Conservation (phyloP, 768 basidiomycete genomes). For the Lentinula detonsa region DNA sequence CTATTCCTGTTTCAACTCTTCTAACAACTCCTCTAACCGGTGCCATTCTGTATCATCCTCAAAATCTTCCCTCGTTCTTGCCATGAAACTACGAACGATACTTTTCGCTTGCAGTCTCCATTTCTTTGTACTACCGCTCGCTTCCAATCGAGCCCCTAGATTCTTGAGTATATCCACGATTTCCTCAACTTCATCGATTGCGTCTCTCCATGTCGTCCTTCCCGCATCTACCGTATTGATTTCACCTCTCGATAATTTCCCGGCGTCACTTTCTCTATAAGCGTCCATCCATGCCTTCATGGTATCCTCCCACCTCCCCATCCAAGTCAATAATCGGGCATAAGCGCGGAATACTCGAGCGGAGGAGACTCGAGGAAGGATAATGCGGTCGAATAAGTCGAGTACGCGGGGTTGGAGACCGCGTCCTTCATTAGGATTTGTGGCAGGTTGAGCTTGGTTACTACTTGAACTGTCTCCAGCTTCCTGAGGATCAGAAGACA, state of each 20-base stretch:
- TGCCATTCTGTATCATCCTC: constrained; percentile 87
- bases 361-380: constrained; percentile 75
- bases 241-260: constrained; percentile 59
- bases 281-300: constrained; percentile 81
- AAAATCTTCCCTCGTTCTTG: constrained; percentile 73
- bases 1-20: constrained; percentile 48
- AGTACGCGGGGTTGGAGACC: constrained; percentile 63
- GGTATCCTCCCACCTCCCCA: constrained; percentile 67
- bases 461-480: constrained; percentile 17
- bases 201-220: constrained; percentile 60
- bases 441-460: constrained; percentile 15
- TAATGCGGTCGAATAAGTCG: constrained; percentile 67
- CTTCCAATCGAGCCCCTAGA: constrained; percentile 63
- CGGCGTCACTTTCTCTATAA: constrained; percentile 67
- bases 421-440: constrained; percentile 57
- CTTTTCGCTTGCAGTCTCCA: constrained; percentile 89
- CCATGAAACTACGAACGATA: constrained; percentile 84
- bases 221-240: constrained; percentile 23
- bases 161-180: constrained; percentile 78
- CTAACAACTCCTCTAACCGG: constrained; percentile 56
- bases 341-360: constrained; percentile 76
- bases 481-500: constrained; percentile 31
- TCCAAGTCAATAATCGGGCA: constrained; percentile 73
- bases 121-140: constrained; percentile 33
- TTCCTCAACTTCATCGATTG: constrained; percentile 74